Evolutionary conservation across 225 moss, liverwort and hornwort species (phyloP).

Genomic region (Rhytidiadelphus loreus): DNA sequence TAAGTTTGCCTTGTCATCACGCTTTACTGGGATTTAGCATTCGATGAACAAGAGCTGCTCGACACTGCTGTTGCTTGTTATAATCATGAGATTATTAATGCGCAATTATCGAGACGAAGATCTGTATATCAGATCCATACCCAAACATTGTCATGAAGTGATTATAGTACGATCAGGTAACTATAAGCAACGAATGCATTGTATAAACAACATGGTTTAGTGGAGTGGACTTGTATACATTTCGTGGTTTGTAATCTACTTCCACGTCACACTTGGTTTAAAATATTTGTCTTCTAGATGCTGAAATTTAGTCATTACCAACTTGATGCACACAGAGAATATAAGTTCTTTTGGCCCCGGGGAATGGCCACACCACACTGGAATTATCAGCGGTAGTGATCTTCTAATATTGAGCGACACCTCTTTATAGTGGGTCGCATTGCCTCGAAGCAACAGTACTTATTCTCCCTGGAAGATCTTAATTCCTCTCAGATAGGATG

Average conservation of each 20-base stretch:
- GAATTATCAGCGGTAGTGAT: not conserved
- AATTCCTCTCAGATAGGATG: not conserved
- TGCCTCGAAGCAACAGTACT: not conserved
- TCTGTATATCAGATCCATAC: too few species aligned
- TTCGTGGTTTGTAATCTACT: not conserved
- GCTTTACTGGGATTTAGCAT: not conserved
- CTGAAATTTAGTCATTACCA: not conserved
- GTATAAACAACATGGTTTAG: not conserved
- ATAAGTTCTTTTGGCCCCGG: not conserved
- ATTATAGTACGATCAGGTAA: not conserved
- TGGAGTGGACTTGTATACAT: not conserved
- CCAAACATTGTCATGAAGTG: not conserved
- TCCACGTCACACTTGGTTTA: not conserved
- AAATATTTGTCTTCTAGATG: not conserved
- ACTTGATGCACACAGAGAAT: not conserved
- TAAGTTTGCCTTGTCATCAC: constrained; percentile 8
- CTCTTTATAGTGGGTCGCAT: not conserved
- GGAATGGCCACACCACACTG: not conserved
- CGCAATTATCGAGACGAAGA: not conserved
- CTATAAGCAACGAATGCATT: not conserved
- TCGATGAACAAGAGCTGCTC: not conserved
- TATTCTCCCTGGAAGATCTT: not conserved
- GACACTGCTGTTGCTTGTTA: not conserved
- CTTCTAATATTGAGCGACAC: not conserved
- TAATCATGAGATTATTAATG: not conserved